Percentiles rank a stretch among this genome's conserved stretches.
These are phyloP conservation scores for Diplodia mutila DNA, from an alignment of 2,329 filamentous ascomycete species.

Conservation along the genomic window DNA sequence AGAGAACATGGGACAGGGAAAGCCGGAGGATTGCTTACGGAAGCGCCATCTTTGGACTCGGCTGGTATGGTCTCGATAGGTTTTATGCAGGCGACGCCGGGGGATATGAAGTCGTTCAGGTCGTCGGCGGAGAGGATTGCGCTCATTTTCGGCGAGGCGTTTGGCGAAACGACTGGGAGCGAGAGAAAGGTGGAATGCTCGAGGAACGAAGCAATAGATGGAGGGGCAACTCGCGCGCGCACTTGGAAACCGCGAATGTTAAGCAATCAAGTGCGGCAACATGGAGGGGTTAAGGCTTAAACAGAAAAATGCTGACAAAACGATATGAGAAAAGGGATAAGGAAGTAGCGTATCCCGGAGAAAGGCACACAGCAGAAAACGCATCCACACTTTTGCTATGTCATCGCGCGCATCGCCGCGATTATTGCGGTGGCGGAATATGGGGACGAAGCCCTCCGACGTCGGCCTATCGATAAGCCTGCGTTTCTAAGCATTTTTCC, in stretches of 20 bases:
- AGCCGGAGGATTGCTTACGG: constrained; percentile 41
- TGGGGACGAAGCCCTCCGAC: not conserved
- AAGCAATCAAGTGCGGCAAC: not conserved
- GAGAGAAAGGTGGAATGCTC: not conserved
- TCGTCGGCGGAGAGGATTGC: constrained; percentile 96
- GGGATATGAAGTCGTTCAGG: constrained; percentile 98
- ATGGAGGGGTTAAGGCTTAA: not conserved
- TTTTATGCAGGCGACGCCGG: constrained; percentile 97
- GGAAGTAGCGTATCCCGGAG: constrained; percentile 3
- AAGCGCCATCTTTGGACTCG: constrained; percentile 52
- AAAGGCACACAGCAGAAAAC: constrained; percentile 1
- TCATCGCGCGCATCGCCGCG: constrained; percentile 7
- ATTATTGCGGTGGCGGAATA: constrained; percentile 14
- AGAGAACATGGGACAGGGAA: not conserved
- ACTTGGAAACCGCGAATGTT: not conserved
- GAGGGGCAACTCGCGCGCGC: not conserved
- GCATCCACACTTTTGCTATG: constrained; percentile 9
- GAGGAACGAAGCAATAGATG: not conserved
- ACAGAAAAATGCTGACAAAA: not conserved
- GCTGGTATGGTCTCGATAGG: constrained; percentile 87
- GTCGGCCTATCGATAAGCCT: constrained; percentile 25
- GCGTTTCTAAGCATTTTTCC: constrained; percentile 23
- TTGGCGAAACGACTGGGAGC: constrained; percentile 9
- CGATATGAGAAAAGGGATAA: not conserved
- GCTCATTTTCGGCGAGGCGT: constrained; percentile 66